These are phyloP conservation scores for Cucumis hystrix DNA, from an alignment of 306 rosid species.

Conservation along the genomic window DNA sequence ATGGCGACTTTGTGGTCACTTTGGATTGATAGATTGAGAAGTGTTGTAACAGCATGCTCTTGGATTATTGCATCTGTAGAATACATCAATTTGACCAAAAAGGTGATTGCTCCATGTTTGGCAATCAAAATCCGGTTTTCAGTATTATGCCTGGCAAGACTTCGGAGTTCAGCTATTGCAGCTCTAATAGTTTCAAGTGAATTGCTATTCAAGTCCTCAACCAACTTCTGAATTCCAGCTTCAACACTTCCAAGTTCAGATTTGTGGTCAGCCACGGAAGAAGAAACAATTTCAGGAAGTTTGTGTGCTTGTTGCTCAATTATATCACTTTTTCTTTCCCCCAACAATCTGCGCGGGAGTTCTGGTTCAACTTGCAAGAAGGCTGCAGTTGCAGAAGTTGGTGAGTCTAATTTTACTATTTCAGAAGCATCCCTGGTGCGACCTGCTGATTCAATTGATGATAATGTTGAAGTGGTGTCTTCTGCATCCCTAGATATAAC, in stretches of 20 bases:
- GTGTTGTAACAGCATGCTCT: slow-evolving; percentile 95
- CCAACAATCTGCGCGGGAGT: slow-evolving; percentile 24
- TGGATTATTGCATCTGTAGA: slow-evolving; percentile 51
- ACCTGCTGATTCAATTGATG: slow-evolving; percentile 36
- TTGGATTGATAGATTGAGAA: slow-evolving; percentile 82
- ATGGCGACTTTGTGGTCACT: slow-evolving; percentile 73
- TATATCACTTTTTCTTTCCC: slow-evolving; percentile 46
- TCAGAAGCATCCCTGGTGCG: slow-evolving; percentile 41
- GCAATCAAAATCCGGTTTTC: slow-evolving; percentile 92
- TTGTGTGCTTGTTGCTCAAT: slow-evolving; percentile 63
- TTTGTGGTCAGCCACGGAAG: slow-evolving; percentile 45
- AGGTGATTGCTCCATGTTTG: slow-evolving; percentile 58
- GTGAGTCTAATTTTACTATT: slow-evolving; percentile 34
- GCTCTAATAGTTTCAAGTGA: slow-evolving; percentile 61
- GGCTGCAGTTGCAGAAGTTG: neutral
- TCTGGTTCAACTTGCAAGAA: slow-evolving; percentile 42
- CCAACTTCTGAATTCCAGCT: slow-evolving; percentile 53
- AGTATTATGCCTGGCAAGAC: slow-evolving; percentile 74
- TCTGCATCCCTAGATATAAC: slow-evolving; percentile 17
- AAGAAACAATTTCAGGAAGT: slow-evolving; percentile 41
- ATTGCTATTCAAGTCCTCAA: slow-evolving; percentile 51
- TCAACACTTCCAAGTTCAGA: slow-evolving; percentile 69
- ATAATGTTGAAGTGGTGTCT: slow-evolving; percentile 30
- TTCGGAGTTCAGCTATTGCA: slow-evolving; percentile 60
- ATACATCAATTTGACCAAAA: slow-evolving; percentile 61